phyloP scores from a whole-genome alignment of 1,284 basidiomycete genomes.

The Abortiporus biennis region DNA sequence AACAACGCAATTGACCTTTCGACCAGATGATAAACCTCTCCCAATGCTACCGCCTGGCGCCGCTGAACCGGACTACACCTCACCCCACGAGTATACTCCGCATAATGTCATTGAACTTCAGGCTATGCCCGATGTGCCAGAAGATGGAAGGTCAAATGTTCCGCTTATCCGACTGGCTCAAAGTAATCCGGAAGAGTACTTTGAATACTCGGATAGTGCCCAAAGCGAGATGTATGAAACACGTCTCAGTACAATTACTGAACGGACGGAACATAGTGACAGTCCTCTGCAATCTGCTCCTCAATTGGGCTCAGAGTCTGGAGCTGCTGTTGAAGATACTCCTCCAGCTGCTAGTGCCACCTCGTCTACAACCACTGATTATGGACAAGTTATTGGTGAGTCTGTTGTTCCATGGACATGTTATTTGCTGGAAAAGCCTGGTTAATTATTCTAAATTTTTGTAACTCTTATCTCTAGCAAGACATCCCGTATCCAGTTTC shows the following conservation, averaged over 20 bases:
- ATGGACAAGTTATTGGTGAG: conserved; percentile 57
- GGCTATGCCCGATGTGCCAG: not conserved
- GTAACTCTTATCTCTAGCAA: not conserved
- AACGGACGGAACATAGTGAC: conserved; percentile 61
- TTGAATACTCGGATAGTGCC: conserved; percentile 9
- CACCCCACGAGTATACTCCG: not conserved
- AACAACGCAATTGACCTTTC: conserved; percentile 11
- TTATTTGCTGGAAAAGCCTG: no score
- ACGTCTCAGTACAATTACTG: conserved; percentile 43
- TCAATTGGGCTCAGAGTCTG: no score
- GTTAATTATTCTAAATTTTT: not conserved
- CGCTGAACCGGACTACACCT: conserved; percentile 10
- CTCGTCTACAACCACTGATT: no score
- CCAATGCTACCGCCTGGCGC: conserved; percentile 22
- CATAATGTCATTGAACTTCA: not conserved
- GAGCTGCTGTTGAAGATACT: no score
- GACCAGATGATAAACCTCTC: conserved; percentile 21
- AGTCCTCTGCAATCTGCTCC: no score
- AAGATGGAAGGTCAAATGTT: conserved; percentile 18
- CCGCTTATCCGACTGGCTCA: conserved; percentile 23
- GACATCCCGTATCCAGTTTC: conserved; percentile 54
- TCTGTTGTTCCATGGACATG: no score
- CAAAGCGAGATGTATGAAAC: conserved; percentile 30
- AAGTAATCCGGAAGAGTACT: conserved; percentile 13
- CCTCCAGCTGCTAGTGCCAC: no score